These are phyloP conservation scores for Entophlyctis luteolus DNA, from an alignment of 192 early-diverging fungal species.

Conservation along the genomic window DNA sequence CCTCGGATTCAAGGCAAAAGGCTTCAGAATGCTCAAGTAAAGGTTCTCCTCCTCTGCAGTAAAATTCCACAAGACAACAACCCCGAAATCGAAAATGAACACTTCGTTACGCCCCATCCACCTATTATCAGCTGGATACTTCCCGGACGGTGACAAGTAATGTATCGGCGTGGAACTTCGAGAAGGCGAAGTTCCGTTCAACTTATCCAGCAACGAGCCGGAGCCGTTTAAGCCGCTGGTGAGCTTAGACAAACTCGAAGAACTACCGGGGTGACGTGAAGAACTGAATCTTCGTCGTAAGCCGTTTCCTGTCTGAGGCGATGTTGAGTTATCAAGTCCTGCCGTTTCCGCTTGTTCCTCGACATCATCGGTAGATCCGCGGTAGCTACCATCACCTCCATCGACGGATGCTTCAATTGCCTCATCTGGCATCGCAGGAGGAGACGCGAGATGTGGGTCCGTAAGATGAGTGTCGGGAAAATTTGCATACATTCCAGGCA, in stretches of 20 bases:
- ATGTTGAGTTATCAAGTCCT: background rate
- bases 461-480: conserved; percentile 17
- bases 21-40: conserved; percentile 19
- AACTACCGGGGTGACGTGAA: background rate
- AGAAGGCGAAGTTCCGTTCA: background rate
- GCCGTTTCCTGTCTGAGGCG: background rate
- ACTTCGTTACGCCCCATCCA: conserved; percentile 50
- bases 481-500: conserved; percentile 3
- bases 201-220: background rate
- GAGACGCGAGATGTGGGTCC: conserved; percentile 5
- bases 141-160: background rate
- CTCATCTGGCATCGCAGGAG: background rate
- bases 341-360: background rate
- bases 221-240: background rate
- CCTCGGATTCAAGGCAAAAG: conserved; percentile 17
- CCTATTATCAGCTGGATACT: background rate
- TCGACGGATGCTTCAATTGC: background rate
- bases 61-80: conserved; percentile 54
- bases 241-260: background rate
- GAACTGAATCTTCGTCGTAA: too few species aligned
- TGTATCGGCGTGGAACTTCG: background rate
- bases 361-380: too few species aligned
- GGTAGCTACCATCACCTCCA: too few species aligned
- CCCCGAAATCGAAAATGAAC: conserved; percentile 55
- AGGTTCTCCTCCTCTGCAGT: conserved; percentile 36